A percentile compares a stretch with the other conserved stretches of the same genome.
Conservation (phyloP, 2,329 filamentous ascomycete species). For the Blumeria graminis region DNA sequence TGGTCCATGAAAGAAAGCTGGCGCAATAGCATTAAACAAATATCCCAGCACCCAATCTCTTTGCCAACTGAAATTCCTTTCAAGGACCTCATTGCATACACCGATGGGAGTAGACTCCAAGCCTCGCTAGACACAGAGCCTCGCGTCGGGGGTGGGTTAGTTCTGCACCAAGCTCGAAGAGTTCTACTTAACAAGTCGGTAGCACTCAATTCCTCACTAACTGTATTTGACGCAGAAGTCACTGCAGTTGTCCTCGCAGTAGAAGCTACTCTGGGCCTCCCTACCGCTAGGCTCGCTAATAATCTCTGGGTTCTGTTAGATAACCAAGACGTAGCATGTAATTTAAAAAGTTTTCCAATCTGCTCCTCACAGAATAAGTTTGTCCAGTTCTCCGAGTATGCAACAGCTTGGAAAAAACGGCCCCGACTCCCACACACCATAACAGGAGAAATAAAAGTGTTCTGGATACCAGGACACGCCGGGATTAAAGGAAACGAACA, state of each 20-base stretch:
- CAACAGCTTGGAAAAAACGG: neutral
- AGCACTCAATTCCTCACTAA: neutral
- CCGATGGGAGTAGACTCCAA: too few relatives aligned
- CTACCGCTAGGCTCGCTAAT: neutral
- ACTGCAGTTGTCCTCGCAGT: neutral
- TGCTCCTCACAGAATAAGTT: neutral
- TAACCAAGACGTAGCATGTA: neutral
- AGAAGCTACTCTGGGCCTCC: neutral
- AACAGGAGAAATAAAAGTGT: neutral
- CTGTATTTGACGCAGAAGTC: neutral
- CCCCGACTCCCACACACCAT: neutral
- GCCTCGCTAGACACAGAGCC: too few relatives aligned
- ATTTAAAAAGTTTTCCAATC: neutral
- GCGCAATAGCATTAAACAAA: neutral
- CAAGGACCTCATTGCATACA: neutral
- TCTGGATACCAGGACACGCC: neutral
- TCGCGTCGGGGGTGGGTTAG: too few relatives aligned
- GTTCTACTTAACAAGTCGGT: too few relatives aligned
- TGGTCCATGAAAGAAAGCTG: too few relatives aligned
- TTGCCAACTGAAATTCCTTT: neutral
- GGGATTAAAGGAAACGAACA: neutral
- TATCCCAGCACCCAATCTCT: neutral
- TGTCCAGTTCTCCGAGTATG: neutral
- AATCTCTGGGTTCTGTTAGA: neutral
- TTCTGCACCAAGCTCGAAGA: too few relatives aligned